Evolutionary conservation across 2,329 filamentous ascomycete species (phyloP).

Genomic region (Tricladium varicosporioides): DNA sequence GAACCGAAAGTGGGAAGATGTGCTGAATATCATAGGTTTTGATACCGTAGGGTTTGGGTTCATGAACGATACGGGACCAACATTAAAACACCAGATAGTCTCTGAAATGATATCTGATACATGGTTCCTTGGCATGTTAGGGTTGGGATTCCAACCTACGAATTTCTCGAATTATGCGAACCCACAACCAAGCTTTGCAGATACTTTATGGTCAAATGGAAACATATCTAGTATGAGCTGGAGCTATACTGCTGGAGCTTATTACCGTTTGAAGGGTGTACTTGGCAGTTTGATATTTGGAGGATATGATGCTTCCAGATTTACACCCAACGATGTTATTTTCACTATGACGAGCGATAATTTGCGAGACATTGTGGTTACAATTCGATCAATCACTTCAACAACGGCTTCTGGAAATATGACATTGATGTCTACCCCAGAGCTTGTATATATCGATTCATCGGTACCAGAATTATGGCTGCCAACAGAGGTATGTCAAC

Average conservation of each 20-base stretch:
- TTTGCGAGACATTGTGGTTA: constrained; percentile 25
- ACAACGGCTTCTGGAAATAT: constrained; percentile 11
- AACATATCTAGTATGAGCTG: constrained; percentile 37
- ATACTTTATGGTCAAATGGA: constrained; percentile 36
- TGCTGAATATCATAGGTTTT: constrained; percentile 19
- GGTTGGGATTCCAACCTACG: constrained; percentile 40
- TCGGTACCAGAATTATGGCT: constrained; percentile 40
- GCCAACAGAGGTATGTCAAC: constrained; percentile 34
- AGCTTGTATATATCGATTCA: constrained; percentile 34
- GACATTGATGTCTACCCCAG: constrained; percentile 27
- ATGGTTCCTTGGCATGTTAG: constrained; percentile 37
- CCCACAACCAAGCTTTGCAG: constrained; percentile 37
- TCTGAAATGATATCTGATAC: constrained; percentile 19
- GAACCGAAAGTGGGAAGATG: no score
- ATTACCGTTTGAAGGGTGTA: constrained; percentile 35
- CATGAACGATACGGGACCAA: constrained; percentile 16
- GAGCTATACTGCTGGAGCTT: constrained; percentile 40
- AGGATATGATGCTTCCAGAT: constrained; percentile 40
- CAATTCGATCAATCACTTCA: background rate
- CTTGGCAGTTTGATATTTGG: constrained; percentile 40
- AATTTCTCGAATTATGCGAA: constrained; percentile 39
- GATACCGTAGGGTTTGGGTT: constrained; percentile 28
- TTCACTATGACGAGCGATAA: constrained; percentile 33
- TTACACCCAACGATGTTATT: constrained; percentile 35
- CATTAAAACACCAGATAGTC: constrained; percentile 22